A percentile compares a stretch with the other conserved stretches of the same genome.
Conservation (phyloP, 495 filamentous ascomycete species). For the Pseudomonodictys pantanalensis region DNA sequence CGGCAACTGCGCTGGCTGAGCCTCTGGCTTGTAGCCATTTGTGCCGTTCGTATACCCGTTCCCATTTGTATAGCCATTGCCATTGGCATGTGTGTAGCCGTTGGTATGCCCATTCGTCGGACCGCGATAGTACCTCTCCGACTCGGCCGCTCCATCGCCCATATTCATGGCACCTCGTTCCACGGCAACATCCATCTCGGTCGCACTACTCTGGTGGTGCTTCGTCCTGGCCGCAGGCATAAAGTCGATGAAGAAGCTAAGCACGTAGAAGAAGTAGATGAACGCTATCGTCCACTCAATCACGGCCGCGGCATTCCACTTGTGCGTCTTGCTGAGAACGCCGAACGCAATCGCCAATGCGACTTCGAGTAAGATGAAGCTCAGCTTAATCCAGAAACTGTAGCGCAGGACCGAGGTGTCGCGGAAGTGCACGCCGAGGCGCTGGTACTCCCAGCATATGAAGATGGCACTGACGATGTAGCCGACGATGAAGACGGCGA, state of each 20-base stretch:
- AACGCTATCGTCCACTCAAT: conserved; percentile 83
- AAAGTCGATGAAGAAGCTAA: conserved; percentile 86
- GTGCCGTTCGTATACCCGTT: background rate
- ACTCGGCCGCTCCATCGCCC: conserved; percentile 15
- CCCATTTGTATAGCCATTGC: conserved; percentile 12
- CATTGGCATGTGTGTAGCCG: conserved; percentile 17
- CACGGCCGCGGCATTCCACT: conserved; percentile 47
- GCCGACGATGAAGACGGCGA: conserved; percentile 76
- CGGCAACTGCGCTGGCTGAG: conserved; percentile 7
- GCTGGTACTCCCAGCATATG: conserved; percentile 84
- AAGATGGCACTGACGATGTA: conserved; percentile 78
- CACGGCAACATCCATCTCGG: conserved; percentile 41
- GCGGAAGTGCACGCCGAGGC: conserved; percentile 73
- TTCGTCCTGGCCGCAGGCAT: conserved; percentile 72
- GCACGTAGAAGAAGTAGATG: conserved; percentile 84
- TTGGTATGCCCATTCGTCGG: conserved; percentile 17
- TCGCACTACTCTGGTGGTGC: conserved; percentile 41
- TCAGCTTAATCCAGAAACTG: conserved; percentile 79
- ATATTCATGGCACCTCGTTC: conserved; percentile 12
- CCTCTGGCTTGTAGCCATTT: conserved; percentile 15
- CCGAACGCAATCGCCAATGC: conserved; percentile 64
- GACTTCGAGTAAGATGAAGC: conserved; percentile 77
- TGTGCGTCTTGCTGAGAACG: conserved; percentile 34
- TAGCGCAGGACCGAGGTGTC: conserved; percentile 67
- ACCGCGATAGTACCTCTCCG: conserved; percentile 12